Evolutionary conservation across 2,329 filamentous ascomycete genomes (phyloP).

Genomic region (Endoconidiophora polonica): DNA sequence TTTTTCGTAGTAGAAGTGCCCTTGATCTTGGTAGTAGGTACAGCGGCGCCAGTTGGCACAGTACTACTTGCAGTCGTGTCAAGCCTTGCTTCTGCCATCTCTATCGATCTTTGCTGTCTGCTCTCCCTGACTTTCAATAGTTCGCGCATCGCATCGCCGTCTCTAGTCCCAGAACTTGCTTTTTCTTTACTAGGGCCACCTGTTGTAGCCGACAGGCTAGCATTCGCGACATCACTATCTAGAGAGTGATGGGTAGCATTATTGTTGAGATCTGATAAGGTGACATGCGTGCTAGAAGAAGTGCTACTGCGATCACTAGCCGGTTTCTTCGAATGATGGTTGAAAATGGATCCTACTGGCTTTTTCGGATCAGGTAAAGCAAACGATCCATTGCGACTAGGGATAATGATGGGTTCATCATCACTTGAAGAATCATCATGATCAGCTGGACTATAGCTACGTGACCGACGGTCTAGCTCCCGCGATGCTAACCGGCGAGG

Average conservation of each 20-base stretch:
- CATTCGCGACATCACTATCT: background rate
- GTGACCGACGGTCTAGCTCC: constrained; percentile 12
- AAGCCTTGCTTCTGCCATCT: background rate
- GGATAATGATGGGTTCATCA: constrained; percentile 48
- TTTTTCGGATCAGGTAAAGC: constrained; percentile 36
- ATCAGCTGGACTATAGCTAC: constrained; percentile 17
- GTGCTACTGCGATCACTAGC: constrained; percentile 31
- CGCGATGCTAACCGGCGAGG: constrained; percentile 3
- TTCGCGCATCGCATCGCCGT: constrained; percentile 43
- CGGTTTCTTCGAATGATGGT: constrained; percentile 27
- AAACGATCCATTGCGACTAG: constrained; percentile 40
- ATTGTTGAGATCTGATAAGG: constrained; percentile 10
- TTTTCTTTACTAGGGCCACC: background rate
- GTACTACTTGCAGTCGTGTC: no score
- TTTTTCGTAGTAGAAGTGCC: no score
- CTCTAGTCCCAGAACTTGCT: constrained; percentile 16
- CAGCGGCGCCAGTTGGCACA: no score
- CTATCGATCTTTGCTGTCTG: constrained; percentile 26
- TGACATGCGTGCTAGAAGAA: constrained; percentile 23
- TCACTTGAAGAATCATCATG: constrained; percentile 42
- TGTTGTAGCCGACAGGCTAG: no score
- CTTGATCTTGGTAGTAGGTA: no score
- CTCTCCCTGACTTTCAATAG: constrained; percentile 40
- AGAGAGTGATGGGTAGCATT: constrained; percentile 19
- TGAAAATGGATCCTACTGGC: constrained; percentile 30